Base-by-base conservation (phyloP, 2,329 filamentous ascomycete genomes). In the Fusarium fujikuroi region DNA sequence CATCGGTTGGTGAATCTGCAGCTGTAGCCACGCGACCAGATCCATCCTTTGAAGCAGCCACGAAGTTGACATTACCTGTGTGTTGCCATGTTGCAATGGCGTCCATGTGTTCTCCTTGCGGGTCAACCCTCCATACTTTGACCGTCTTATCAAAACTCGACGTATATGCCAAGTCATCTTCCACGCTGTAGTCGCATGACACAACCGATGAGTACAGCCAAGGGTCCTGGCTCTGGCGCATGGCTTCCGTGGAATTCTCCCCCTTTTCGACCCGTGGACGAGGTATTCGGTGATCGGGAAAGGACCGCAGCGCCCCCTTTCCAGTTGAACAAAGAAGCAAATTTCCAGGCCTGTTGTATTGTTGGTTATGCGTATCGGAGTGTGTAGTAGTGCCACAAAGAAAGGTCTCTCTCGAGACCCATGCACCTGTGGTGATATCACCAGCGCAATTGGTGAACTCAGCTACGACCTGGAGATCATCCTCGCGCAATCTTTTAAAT, bases 151-250 rank as follows among this genome's bases (percentile, higher is more conserved):
- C 90, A 70, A 91, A 92, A 71, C 89, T 89, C 0, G 88, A 88
- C 0, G 90, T 92, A 65, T 88, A 92, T 0, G 85, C 86, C 9
- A 86, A 79, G 4, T 84, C 80, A 34, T 83, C 83, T 1, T 72
- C 63, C 4, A 80, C 74, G 63, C 88, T 87, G 70, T 88, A 89
- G 59, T 90, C 88, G 1, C 89, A 90, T 9, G 88, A 88, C 1
- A 91, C 89, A 0, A 92, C 89, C 0, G 90, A 91, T 0, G 88
- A 87, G 73, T 90, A 92, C 0, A 92, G 81, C 89, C 90, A 92
- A 0, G 87, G 88, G 54, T 90, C 88, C 69, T 91, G 89, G 43
- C 85, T 89, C 68, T 85, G 83, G 4, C 86, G 83, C 89, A 91
- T 90, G 0, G 87, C 87, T 4, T 85, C 81, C 6, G 85, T 84